Evolutionary conservation across 2,329 filamentous ascomycete species (phyloP).

Genomic region (Fusarium redolens): DNA sequence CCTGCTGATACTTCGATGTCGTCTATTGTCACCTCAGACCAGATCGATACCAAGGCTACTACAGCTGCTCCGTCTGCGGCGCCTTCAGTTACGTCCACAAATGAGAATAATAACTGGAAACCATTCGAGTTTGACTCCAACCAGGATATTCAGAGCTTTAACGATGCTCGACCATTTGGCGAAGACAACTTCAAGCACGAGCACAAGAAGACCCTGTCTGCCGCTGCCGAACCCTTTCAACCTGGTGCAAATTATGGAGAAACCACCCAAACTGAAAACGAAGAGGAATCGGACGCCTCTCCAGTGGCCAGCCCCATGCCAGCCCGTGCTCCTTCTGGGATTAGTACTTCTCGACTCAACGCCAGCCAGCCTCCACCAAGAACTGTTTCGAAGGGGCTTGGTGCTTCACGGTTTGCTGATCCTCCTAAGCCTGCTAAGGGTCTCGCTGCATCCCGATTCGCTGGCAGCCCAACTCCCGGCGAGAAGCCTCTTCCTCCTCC

Average conservation of each 20-base stretch:
- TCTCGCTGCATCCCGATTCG: slow-evolving; percentile 59
- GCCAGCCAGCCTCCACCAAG: slow-evolving; percentile 46
- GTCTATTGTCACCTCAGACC: slow-evolving; percentile 64
- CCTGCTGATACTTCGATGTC: slow-evolving; percentile 64
- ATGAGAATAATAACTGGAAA: slow-evolving; percentile 60
- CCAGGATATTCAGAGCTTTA: slow-evolving; percentile 61
- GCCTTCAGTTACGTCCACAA: slow-evolving; percentile 64
- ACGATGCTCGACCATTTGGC: slow-evolving; percentile 62
- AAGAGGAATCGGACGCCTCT: slow-evolving; percentile 41
- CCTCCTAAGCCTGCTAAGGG: slow-evolving; percentile 56
- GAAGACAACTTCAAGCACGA: slow-evolving; percentile 57
- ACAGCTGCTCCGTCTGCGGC: slow-evolving; percentile 64
- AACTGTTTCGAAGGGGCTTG: slow-evolving; percentile 50
- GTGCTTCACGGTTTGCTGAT: slow-evolving; percentile 62
- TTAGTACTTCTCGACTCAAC: slow-evolving; percentile 38
- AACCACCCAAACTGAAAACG: slow-evolving; percentile 33
- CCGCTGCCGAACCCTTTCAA: slow-evolving; percentile 76
- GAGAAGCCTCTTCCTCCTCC: slow-evolving; percentile 40
- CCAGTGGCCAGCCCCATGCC: slow-evolving; percentile 34
- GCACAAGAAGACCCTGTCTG: slow-evolving; percentile 68
- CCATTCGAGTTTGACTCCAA: slow-evolving; percentile 70
- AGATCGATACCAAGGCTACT: slow-evolving; percentile 64
- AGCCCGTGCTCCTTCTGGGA: slow-evolving; percentile 34
- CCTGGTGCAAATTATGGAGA: slow-evolving; percentile 53
- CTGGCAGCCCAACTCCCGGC: slow-evolving; percentile 51